phyloP scores from a whole-genome alignment of 106 monocot species.

The Acorus calamus region DNA sequence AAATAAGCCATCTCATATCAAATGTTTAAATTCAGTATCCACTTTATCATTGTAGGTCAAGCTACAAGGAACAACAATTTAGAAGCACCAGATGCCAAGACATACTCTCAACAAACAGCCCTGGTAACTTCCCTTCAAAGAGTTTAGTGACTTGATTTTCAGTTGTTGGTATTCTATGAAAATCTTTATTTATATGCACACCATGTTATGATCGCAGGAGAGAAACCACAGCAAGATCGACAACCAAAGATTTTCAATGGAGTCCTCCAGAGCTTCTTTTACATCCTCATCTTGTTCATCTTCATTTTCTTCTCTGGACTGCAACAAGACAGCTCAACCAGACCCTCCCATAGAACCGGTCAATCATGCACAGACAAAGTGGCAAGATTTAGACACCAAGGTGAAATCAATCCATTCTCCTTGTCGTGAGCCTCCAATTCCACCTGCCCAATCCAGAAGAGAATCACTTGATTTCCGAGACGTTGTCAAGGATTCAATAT shows the following conservation, averaged over 20 bases:
- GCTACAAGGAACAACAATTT: too few relatives aligned
- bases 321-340: constrained; percentile 43
- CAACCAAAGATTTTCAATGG: constrained; percentile 52
- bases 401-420: constrained; percentile 9
- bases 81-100: too few relatives aligned
- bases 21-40: too few relatives aligned
- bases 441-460: constrained; percentile 6
- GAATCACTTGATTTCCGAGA: constrained; percentile 53
- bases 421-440: not conserved
- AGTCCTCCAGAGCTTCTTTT: constrained; percentile 56
- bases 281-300: constrained; percentile 71
- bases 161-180: too few relatives aligned
- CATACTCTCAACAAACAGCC: too few relatives aligned
- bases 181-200: too few relatives aligned
- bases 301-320: constrained; percentile 73
- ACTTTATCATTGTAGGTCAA: too few relatives aligned
- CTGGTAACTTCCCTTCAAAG: too few relatives aligned
- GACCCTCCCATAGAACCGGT: constrained; percentile 21
- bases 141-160: too few relatives aligned
- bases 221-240: constrained; percentile 4
- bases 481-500: constrained; percentile 68
- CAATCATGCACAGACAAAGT: constrained; percentile 26
- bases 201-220: too few relatives aligned
- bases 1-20: too few relatives aligned
- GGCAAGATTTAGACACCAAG: constrained; percentile 15